Conservation (phyloP, 305 asterid species). For the Fraxinus paxiana region DNA sequence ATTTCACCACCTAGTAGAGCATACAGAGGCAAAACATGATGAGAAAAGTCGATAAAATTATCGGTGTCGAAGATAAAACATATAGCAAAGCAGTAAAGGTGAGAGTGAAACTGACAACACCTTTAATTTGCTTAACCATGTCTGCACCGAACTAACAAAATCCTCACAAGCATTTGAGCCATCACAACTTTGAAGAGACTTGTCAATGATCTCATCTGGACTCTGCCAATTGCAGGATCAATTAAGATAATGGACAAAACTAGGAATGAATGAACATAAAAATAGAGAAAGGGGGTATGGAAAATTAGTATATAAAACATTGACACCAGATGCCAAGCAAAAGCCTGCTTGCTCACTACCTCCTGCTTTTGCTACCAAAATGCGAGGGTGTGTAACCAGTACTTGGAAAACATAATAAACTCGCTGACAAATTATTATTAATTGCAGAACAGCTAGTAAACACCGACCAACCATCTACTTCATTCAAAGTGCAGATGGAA, state of each 20-base stretch:
- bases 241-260: slow-evolving; percentile 17
- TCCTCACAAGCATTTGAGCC: slow-evolving; percentile 71
- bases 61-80: not conserved
- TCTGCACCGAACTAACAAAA: slow-evolving; percentile 67
- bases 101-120: slow-evolving; percentile 33
- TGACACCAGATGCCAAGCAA: not conserved
- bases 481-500: not conserved
- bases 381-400: not conserved
- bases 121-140: slow-evolving; percentile 87
- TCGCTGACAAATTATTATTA: not conserved
- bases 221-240: slow-evolving; percentile 50
- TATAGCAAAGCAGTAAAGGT: slow-evolving; percentile 5
- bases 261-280: not conserved
- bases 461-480: slow-evolving; percentile 3
- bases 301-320: slow-evolving; percentile 7
- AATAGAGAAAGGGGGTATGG: not conserved
- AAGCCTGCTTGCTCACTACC: slow-evolving; percentile 14
- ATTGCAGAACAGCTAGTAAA: not conserved
- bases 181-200: slow-evolving; percentile 66
- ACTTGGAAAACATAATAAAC: not conserved
- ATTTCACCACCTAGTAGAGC: not conserved
- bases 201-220: slow-evolving; percentile 78
- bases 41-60: not conserved
- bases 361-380: slow-evolving; percentile 10
- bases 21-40: not conserved